A percentile compares a stretch with the other conserved stretches of the same genome.
phyloP scores from a whole-genome alignment of 1,139 yeast genomes.

The Yarrowia galli region DNA sequence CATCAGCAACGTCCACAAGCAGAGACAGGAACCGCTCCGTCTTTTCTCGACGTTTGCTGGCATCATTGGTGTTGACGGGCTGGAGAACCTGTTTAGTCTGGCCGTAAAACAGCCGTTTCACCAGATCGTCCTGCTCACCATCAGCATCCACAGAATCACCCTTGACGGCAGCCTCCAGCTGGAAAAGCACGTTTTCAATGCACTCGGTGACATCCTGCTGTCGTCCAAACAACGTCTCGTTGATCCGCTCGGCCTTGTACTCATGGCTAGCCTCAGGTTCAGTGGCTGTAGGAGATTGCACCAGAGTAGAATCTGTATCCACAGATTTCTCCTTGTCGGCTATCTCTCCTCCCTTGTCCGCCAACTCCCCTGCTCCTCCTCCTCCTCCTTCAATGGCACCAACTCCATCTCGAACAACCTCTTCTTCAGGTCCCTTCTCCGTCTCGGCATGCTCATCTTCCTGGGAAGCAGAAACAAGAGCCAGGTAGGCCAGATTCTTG shows the following conservation, averaged over 20 bases:
- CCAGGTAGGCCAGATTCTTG: constrained; percentile 83
- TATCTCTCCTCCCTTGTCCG: no score
- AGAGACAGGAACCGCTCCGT: constrained; percentile 80
- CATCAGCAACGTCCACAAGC: constrained; percentile 84
- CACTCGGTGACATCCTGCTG: constrained; percentile 99
- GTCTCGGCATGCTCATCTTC: constrained; percentile 30
- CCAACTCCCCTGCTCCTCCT: no score
- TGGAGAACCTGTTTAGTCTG: constrained; percentile 63
- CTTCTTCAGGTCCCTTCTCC: not conserved
- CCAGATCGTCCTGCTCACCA: constrained; percentile 81
- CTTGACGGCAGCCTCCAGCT: constrained; percentile 85
- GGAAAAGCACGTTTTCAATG: constrained; percentile 92
- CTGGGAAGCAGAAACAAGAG: constrained; percentile 60
- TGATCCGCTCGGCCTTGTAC: constrained; percentile 43
- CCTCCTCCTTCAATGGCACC: not conserved
- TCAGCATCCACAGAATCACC: constrained; percentile 70
- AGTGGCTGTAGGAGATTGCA: constrained; percentile 5
- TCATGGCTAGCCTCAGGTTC: constrained; percentile 38
- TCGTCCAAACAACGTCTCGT: constrained; percentile 63
- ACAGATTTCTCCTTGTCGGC: constrained; percentile 26
- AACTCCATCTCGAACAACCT: not conserved
- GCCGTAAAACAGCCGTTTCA: constrained; percentile 84
- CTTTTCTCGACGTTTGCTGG: constrained; percentile 60
- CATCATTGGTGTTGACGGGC: constrained; percentile 44
- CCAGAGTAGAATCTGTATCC: constrained; percentile 8